Evolutionary conservation across 2,329 filamentous ascomycete species (phyloP).

Genomic region (Verticillium albo-atrum): DNA sequence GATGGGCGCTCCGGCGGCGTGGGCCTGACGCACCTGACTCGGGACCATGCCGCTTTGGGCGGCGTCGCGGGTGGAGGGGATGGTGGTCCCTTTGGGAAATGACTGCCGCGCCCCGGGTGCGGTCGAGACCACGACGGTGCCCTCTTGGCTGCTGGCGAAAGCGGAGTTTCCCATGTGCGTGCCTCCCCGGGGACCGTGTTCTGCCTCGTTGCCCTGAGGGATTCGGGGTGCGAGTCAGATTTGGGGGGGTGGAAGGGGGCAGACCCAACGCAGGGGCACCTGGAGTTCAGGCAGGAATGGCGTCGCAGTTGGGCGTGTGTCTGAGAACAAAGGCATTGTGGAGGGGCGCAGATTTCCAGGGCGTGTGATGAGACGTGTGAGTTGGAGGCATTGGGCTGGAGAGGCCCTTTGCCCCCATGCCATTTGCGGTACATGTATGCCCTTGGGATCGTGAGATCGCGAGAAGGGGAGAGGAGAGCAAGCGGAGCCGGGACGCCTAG

Average conservation of each 20-base stretch:
- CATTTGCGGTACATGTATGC: too few species aligned
- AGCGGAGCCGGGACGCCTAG: too few species aligned
- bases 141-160: background rate
- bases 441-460: too few species aligned
- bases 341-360: background rate
- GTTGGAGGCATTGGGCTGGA: too few species aligned
- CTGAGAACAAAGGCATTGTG: background rate
- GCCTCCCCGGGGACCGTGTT: background rate
- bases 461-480: too few species aligned
- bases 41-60: background rate
- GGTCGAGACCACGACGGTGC: background rate
- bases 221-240: background rate
- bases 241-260: background rate
- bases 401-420: too few species aligned
- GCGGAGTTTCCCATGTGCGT: background rate
- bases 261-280: background rate
- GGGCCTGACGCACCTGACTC: background rate
- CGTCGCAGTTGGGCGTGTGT: background rate
- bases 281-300: background rate
- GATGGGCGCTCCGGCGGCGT: background rate
- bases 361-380: too few species aligned
- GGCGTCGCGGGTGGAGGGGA: background rate
- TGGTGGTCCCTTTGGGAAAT: background rate
- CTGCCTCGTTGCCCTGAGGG: background rate
- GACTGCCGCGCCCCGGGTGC: background rate